Evolutionary conservation across 2,329 filamentous ascomycete species (phyloP).

Genomic region (Trichoderma citrinoviride): DNA sequence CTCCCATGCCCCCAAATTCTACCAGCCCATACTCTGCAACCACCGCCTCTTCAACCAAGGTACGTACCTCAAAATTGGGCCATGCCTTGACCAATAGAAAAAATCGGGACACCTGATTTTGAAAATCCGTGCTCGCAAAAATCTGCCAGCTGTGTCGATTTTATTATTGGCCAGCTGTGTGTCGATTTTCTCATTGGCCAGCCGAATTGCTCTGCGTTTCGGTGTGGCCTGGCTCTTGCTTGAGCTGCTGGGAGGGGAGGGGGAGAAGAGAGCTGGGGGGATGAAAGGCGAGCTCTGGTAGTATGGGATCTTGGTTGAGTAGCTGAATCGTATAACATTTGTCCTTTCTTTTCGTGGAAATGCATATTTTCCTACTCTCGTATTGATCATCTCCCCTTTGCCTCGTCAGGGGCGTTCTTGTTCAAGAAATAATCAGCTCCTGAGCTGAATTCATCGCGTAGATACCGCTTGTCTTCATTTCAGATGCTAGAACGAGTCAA

Average conservation of each 20-base stretch:
- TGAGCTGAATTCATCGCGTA: no score
- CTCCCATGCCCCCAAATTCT: not conserved
- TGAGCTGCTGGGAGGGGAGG: not conserved
- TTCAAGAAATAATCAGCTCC: no score
- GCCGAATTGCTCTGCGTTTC: constrained; percentile 27
- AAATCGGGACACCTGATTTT: not conserved
- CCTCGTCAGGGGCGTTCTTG: no score
- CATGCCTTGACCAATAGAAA: not conserved
- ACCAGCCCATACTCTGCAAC: no score
- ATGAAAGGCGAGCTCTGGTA: not conserved
- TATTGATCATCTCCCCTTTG: no score
- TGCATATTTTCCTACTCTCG: accelerated
- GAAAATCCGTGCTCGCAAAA: not conserved
- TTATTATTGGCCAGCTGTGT: not conserved
- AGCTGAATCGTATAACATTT: no score
- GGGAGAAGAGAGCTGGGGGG: not conserved
- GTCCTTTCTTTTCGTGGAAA: no score
- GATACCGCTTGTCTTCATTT: no score
- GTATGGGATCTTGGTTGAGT: no score
- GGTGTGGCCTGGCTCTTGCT: constrained; percentile 8
- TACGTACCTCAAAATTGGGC: not conserved
- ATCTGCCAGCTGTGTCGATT: not conserved
- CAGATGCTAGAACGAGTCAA: no score
- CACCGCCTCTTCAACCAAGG: not conserved
- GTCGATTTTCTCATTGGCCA: not conserved